These are phyloP conservation scores for Chaetomium cochliodes DNA, from an alignment of 495 filamentous ascomycete genomes.

Conservation along the genomic window DNA sequence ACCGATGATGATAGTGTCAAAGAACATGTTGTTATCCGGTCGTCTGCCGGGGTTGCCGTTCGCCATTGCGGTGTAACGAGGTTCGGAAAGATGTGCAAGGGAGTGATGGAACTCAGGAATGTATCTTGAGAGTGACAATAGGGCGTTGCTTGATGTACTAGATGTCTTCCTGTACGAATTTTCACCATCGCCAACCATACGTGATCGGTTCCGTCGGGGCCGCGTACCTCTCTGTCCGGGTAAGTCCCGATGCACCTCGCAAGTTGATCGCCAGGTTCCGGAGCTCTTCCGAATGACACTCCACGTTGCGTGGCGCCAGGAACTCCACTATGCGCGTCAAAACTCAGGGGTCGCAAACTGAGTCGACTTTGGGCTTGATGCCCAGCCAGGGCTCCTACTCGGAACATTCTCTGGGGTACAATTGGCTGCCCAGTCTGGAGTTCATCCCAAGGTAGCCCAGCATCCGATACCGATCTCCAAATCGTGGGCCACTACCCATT, in stretches of 20 bases:
- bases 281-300: not conserved
- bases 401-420: not conserved
- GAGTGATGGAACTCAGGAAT: not conserved
- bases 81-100: not conserved
- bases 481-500: too few species aligned
- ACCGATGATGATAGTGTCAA: slow-evolving; percentile 15
- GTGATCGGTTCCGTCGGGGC: not conserved
- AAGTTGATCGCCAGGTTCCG: slow-evolving; percentile 1
- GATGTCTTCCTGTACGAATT: not conserved
- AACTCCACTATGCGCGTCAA: not conserved
- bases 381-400: too few species aligned
- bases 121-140: not conserved
- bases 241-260: slow-evolving; percentile 5
- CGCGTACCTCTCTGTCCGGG: not conserved
- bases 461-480: not conserved
- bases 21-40: slow-evolving; percentile 4
- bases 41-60: slow-evolving; percentile 5
- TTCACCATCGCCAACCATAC: not conserved
- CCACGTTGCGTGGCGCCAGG: not conserved
- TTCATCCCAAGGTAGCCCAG: not conserved
- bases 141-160: not conserved
- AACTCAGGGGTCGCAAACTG: not conserved
- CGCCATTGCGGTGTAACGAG: slow-evolving; percentile 7
- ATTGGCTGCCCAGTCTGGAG: not conserved
- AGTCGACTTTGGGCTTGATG: not conserved